phyloP scores from a whole-genome alignment of 495 filamentous ascomycete genomes.

The Bacidia gigantensis region DNA sequence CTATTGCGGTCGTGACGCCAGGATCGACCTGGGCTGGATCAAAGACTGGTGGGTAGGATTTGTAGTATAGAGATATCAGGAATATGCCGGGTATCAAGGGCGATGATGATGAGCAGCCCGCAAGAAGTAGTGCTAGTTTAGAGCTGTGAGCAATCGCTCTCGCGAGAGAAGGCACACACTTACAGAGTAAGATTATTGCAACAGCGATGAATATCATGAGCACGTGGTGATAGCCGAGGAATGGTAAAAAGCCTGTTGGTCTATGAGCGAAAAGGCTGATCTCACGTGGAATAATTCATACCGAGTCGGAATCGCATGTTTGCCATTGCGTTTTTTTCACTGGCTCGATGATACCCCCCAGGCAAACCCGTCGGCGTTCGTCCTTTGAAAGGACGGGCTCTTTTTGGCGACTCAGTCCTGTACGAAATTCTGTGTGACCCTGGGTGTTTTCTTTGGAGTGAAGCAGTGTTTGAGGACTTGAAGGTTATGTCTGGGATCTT shows the following conservation, averaged over 20 bases:
- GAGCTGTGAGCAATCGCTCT: background rate
- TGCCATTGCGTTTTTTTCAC: conserved; percentile 19
- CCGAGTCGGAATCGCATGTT: conserved; percentile 22
- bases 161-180: conserved; percentile 23
- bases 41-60: conserved; percentile 46
- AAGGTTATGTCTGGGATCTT: too few relatives aligned
- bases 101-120: conserved; percentile 56
- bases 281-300: conserved; percentile 11
- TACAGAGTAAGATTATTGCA: conserved; percentile 89
- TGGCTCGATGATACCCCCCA: background rate
- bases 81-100: conserved; percentile 56
- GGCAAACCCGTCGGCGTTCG: conserved; percentile 6
- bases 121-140: conserved; percentile 44
- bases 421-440: too few relatives aligned
- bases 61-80: conserved; percentile 57
- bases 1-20: conserved; percentile 53
- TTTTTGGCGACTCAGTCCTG: conserved; percentile 9
- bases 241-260: conserved; percentile 65
- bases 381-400: conserved; percentile 19
- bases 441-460: background rate
- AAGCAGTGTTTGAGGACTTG: background rate
- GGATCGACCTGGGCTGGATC: conserved; percentile 71
- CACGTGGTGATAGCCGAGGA: conserved; percentile 97
- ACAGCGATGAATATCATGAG: conserved; percentile 94
- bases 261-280: background rate